A percentile compares a stretch with the other conserved stretches of the same genome.
phyloP scores from a whole-genome alignment of 176 grass and related monocot genomes.

The Juncus inflexus region DNA sequence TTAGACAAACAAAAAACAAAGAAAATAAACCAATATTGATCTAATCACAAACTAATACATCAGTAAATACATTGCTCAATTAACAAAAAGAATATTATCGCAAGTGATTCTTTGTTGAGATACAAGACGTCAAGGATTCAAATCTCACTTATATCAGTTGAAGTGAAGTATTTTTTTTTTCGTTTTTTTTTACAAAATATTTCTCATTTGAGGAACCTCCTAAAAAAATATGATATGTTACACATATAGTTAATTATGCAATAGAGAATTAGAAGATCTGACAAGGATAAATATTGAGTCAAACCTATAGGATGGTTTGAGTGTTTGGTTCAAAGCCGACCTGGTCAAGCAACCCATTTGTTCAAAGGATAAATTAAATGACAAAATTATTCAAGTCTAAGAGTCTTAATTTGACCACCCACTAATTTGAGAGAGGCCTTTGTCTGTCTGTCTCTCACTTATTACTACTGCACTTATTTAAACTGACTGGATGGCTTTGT shows the following conservation, averaged over 20 bases:
- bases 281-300: background rate
- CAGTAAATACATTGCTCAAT: no score
- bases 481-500: background rate
- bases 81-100: no score
- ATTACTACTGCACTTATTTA: background rate
- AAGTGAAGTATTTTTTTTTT: no score
- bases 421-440: background rate
- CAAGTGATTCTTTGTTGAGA: no score
- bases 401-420: constrained; percentile 25
- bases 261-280: background rate
- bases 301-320: background rate
- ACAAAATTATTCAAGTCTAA: background rate
- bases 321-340: constrained; percentile 11
- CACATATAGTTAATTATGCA: background rate
- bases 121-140: no score
- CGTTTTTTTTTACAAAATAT: no score
- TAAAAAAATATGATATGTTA: background rate
- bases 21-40: no score
- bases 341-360: constrained; percentile 4
- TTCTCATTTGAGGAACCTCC: no score
- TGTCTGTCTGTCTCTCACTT: background rate
- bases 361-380: constrained; percentile 11
- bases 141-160: no score
- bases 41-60: no score
- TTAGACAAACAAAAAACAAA: no score